These are phyloP conservation scores for Kwoniella bestiolae DNA, from an alignment of 768 basidiomycete species.

Conservation along the genomic window DNA sequence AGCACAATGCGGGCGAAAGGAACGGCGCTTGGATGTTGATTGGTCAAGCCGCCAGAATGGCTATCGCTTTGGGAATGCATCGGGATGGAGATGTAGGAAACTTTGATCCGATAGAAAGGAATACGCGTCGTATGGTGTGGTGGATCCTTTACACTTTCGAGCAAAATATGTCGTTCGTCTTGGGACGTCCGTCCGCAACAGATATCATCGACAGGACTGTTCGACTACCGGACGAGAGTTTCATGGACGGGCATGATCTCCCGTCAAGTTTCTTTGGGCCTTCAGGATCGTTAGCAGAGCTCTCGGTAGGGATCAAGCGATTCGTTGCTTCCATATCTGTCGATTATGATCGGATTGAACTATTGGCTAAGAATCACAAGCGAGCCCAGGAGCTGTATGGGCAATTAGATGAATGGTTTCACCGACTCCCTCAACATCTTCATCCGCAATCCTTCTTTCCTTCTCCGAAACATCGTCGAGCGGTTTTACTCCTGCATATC, in stretches of 20 bases:
- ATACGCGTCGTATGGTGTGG: slow-evolving; percentile 22
- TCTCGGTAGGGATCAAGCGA: slow-evolving; percentile 11
- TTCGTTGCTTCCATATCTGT: slow-evolving; percentile 8
- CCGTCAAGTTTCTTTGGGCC: slow-evolving; percentile 3
- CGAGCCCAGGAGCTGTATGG: background rate
- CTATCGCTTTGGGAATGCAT: slow-evolving; percentile 25
- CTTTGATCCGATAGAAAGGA: slow-evolving; percentile 26
- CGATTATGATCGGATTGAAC: slow-evolving; percentile 2
- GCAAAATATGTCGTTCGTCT: slow-evolving; percentile 15
- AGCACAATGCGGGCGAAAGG: slow-evolving; percentile 30
- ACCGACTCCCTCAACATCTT: slow-evolving; percentile 5
- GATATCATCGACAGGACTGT: slow-evolving; percentile 11
- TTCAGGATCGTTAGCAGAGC: background rate
- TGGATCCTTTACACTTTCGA: slow-evolving; percentile 27
- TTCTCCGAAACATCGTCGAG: background rate
- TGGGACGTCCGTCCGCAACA: slow-evolving; percentile 19
- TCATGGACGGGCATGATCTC: background rate
- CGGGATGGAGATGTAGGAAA: slow-evolving; percentile 24
- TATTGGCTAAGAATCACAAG: background rate
- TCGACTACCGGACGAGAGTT: slow-evolving; percentile 14
- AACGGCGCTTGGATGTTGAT: slow-evolving; percentile 28
- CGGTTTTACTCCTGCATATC: slow-evolving; percentile 14
- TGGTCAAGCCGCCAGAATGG: slow-evolving; percentile 23
- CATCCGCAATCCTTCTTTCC: slow-evolving; percentile 4
- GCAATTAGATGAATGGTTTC: background rate